Evolutionary conservation across 805 yeast species (phyloP), one percentile per base, ranked within the genome.

Genomic region (Sugiyamaella floridensis): DNA sequence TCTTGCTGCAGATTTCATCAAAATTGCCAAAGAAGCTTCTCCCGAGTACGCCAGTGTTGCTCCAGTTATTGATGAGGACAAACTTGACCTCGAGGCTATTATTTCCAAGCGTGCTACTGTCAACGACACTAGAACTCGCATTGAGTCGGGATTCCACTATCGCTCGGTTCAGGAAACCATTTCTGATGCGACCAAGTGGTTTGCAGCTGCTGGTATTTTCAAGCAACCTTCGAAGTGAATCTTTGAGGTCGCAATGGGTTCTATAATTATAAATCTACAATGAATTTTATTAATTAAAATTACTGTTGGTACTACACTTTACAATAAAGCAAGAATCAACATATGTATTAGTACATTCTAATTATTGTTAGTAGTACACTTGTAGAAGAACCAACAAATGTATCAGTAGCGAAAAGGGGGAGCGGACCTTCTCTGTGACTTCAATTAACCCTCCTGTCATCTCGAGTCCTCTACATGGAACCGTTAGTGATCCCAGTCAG

Each of bases 381-480:
- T n/a, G n/a, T n/a, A n/a, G n/a, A n/a, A n/a, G n/a, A n/a, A n/a
- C n/a, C n/a, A n/a, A n/a, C n/a, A n/a, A n/a, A n/a, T n/a, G n/a
- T n/a, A n/a, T n/a, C n/a, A n/a, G n/a, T n/a, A n/a, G n/a, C n/a
- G 64, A 73, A 42, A 47, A 50, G n/a, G 67, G 55, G 28, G 48
- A 48, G 15, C 58, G 60, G 6, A 15, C 43, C 10, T 65, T 66
- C 32, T 46, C 58, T 2, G 45, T 55, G 22, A 55, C 67, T 22
- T 59, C 68, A 14, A 51, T 67, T 46, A 58, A 55, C 50, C 69
- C 71, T 5, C 65, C 67, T 9, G 49, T 56, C 12, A 66, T 68
- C 18, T 62, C 55, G 53, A 71, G 71, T 9, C 71, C 71, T 76
- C 49, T 58, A 42, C 52, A 64, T 49, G 41, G 61, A 20, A 58